Evolutionary conservation across 2,329 filamentous ascomycete genomes (phyloP).

Genomic region (Cordyceps tenuipes): DNA sequence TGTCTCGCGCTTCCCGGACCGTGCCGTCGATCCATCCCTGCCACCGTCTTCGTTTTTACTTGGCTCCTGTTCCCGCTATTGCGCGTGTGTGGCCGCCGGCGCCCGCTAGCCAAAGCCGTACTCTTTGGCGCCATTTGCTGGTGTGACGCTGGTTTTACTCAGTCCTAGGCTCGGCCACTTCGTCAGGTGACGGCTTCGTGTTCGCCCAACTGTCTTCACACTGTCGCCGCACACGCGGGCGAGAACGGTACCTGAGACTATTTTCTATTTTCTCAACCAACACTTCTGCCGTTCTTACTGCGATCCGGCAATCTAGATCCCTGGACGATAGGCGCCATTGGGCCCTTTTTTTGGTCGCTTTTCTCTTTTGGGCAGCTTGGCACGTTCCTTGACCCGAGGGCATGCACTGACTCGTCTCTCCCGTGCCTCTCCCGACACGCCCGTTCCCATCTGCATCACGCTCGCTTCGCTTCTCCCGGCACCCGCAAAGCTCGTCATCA

Average conservation of each 20-base stretch:
- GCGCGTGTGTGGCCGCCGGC: not conserved
- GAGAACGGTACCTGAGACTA: not conserved
- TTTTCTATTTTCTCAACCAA: not conserved
- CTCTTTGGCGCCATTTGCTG: not conserved
- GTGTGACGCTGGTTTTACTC: not conserved
- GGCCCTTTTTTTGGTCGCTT: not conserved
- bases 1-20: not conserved
- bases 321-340: not conserved
- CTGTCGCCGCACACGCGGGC: not conserved
- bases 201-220: not conserved
- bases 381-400: slow-evolving; percentile 1
- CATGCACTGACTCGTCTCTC: slow-evolving; percentile 11
- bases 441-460: not conserved
- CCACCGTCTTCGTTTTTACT: not conserved
- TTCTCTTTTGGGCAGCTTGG: not conserved
- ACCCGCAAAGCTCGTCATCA: not conserved
- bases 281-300: not conserved
- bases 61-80: not conserved
- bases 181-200: slow-evolving; percentile 3
- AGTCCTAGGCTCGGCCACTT: not conserved
- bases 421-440: slow-evolving; percentile 6
- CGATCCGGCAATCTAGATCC: not conserved
- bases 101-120: not conserved
- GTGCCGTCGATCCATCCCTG: not conserved
- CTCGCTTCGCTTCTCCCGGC: not conserved